phyloP scores from a whole-genome alignment of 2,329 filamentous ascomycete species.

The Alternaria solani region DNA sequence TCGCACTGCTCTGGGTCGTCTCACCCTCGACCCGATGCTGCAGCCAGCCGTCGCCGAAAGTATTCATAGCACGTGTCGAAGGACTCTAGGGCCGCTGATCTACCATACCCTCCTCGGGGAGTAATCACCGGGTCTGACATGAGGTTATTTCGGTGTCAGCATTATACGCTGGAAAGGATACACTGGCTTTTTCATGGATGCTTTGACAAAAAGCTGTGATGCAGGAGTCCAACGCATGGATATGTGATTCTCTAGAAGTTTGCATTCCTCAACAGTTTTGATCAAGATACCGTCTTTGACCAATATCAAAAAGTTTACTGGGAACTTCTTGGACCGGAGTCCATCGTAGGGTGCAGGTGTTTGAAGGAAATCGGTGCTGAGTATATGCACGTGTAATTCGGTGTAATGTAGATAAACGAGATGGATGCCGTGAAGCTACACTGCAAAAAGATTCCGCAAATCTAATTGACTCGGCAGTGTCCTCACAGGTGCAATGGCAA shows the following conservation, averaged over 20 bases:
- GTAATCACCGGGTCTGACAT: background rate
- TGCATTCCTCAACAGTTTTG: background rate
- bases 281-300: background rate
- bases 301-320: background rate
- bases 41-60: conserved; percentile 10
- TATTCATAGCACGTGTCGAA: background rate
- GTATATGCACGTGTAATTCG: background rate
- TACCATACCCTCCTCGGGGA: background rate
- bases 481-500: background rate
- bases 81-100: background rate
- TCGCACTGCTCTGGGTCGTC: conserved; percentile 1
- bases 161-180: background rate
- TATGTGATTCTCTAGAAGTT: background rate
- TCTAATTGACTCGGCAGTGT: background rate
- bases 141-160: background rate
- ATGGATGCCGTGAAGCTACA: background rate
- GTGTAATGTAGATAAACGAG: background rate
- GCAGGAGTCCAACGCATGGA: background rate
- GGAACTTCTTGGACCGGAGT: background rate
- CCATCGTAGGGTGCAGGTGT: background rate
- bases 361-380: background rate
- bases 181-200: background rate
- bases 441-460: background rate
- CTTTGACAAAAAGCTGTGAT: background rate
- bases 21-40: conserved; percentile 10